Base-by-base conservation (phyloP, 176 grass and related monocot species). In the Rhynchospora pubera region DNA sequence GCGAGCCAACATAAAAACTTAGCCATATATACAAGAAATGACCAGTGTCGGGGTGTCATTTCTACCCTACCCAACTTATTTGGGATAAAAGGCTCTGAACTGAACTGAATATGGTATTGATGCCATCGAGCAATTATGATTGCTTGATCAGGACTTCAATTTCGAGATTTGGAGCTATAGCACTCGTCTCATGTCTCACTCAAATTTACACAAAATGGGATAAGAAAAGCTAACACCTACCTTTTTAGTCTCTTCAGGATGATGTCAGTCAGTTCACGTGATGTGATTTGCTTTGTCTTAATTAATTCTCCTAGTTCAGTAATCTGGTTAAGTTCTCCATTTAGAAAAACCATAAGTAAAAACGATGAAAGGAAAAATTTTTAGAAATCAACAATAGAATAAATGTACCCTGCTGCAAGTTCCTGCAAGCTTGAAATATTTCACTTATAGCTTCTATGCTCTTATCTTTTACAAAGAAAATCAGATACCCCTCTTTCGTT, bases 171-270 rank as follows among this genome's bases (percentile, higher is more conserved):
- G 14, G 14, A 67, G 14, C 64, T 67, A 15, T 18, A 3, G 30
- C 14, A 42, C 30, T 18, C 6, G 13, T 26, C 32, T 39, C 34
- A 39, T 39, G 4, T 3, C 12, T 65, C 12, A 65, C 39, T 70
- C 16, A 19, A 46, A 19, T 45, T 34, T 6, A 70, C 7, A 70
- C 5, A 3, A 76, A 67, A 42, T 55, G 26, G 46, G 21, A 28
- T 75, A 53, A 16, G 52, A 14, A 77, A 76, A 77, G 47, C 58
- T 19, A 69, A 6, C 7, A 3, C 44, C 55, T 82, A 91, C 94
- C 90, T 94, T 82, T 91, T 94, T 89, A 97, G 79, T 92, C 92
- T 97, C 69, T 58, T 86, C 58, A 97, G 43, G 80, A 94, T 94
- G 68, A 97, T 80, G 71, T 87, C 90, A 45, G 90, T 91, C 51